A percentile compares a stretch with the other conserved stretches of the same genome.
Conservation (phyloP, 2,329 filamentous ascomycete genomes). For the Whalleya microplaca region DNA sequence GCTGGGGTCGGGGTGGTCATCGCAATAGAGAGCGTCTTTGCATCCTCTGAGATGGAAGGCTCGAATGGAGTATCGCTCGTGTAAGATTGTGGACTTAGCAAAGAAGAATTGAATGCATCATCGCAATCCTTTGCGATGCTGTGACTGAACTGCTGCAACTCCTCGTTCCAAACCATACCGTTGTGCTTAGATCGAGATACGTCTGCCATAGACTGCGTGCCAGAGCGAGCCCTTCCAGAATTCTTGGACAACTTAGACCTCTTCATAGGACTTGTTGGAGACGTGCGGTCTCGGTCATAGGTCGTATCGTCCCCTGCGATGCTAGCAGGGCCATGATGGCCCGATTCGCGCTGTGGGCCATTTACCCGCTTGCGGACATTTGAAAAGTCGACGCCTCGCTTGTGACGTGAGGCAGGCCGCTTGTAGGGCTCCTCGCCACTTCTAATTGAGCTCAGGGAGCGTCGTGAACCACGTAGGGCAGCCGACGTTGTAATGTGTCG, state of each 20-base stretch:
- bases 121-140: conserved; percentile 90
- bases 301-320: conserved; percentile 35
- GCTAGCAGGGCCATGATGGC: conserved; percentile 29
- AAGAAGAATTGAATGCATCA: conserved; percentile 80
- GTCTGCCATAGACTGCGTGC: conserved; percentile 32
- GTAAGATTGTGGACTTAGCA: conserved; percentile 39
- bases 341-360: conserved; percentile 17
- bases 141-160: conserved; percentile 80
- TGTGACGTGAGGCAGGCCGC: conserved; percentile 51
- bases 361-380: conserved; percentile 46
- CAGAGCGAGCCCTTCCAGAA: conserved; percentile 13
- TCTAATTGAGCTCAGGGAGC: conserved; percentile 56
- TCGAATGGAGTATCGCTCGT: conserved; percentile 13
- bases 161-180: conserved; percentile 61
- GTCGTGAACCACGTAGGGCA: conserved; percentile 40
- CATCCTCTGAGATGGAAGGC: conserved; percentile 11
- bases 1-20: conserved; percentile 21
- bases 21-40: conserved; percentile 2
- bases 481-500: conserved; percentile 36
- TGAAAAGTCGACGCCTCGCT: conserved; percentile 60
- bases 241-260: conserved; percentile 15
- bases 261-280: conserved; percentile 27
- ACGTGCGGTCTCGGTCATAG: conserved; percentile 28
- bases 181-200: conserved; percentile 21
- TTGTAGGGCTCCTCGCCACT: conserved; percentile 46